These are phyloP conservation scores for Suhomyces ambrosiae DNA, from an alignment of 1,139 yeast genomes.

Conservation along the genomic window DNA sequence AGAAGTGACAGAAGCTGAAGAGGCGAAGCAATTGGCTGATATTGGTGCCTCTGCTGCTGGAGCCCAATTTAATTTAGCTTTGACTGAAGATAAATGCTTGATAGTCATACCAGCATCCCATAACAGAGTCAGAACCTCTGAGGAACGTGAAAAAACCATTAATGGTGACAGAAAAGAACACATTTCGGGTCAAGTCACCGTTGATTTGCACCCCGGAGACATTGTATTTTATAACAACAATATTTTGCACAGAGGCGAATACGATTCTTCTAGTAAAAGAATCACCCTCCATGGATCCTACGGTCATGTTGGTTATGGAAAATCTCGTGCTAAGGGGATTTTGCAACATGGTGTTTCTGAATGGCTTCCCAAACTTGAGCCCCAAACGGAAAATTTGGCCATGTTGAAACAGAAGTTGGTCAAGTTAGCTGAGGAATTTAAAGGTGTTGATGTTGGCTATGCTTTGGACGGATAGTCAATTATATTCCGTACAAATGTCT, in stretches of 20 bases:
- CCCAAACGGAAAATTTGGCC: conserved; percentile 38
- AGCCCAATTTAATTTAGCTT: conserved; percentile 56
- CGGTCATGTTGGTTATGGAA: conserved; percentile 50
- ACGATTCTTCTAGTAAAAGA: conserved; percentile 42
- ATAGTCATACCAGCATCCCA: conserved; percentile 58
- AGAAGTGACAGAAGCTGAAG: conserved; percentile 51
- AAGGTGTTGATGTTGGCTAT: conserved; percentile 44
- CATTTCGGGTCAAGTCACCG: conserved; percentile 45
- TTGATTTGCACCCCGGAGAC: conserved; percentile 55
- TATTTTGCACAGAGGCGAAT: conserved; percentile 54
- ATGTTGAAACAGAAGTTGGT: conserved; percentile 39
- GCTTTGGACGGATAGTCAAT: conserved; percentile 44
- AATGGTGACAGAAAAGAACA: conserved; percentile 37
- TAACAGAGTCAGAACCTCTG: conserved; percentile 47
- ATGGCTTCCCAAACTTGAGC: conserved; percentile 49
- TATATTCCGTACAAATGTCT: neutral
- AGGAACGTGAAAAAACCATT: conserved; percentile 48
- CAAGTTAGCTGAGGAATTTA: conserved; percentile 40
- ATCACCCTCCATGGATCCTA: conserved; percentile 58
- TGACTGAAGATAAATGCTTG: conserved; percentile 51
- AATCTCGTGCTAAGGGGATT: conserved; percentile 51
- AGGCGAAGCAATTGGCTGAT: conserved; percentile 40
- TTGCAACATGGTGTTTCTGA: conserved; percentile 58
- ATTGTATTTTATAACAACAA: conserved; percentile 56
- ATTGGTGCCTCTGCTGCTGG: conserved; percentile 46